A percentile compares a stretch with the other conserved stretches of the same genome.
Conservation (phyloP, 73 alveolate genomes). For the Paramecium sexaurelia region DNA sequence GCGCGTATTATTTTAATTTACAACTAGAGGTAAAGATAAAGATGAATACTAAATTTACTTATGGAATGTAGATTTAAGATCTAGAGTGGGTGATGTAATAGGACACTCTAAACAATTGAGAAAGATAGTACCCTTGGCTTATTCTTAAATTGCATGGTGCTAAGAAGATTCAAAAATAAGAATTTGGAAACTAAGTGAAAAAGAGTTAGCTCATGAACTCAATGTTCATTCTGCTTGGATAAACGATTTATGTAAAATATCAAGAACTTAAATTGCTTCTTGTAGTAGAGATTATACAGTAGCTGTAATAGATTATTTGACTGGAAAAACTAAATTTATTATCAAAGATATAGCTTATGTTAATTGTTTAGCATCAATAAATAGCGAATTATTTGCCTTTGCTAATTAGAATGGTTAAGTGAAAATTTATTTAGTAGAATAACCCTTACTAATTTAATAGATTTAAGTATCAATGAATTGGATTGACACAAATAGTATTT, state of each 20-base stretch:
- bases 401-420: slow-evolving; percentile 48
- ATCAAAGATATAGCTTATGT: slow-evolving; percentile 45
- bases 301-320: slow-evolving; percentile 17
- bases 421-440: slow-evolving; percentile 12
- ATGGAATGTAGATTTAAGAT: slow-evolving; percentile 49
- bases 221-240: slow-evolving; percentile 58
- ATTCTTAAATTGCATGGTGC: slow-evolving; percentile 43
- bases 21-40: neutral
- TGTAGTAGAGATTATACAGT: slow-evolving; percentile 61
- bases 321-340: slow-evolving; percentile 19
- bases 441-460: neutral
- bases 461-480: neutral
- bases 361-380: slow-evolving; percentile 14
- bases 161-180: slow-evolving; percentile 48
- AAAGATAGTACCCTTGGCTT: neutral
- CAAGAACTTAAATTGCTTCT: slow-evolving; percentile 25
- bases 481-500: slow-evolving; percentile 30
- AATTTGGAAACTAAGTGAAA: slow-evolving; percentile 45
- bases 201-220: neutral
- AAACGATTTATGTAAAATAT: slow-evolving; percentile 30
- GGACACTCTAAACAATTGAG: slow-evolving; percentile 44
- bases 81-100: slow-evolving; percentile 42
- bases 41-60: slow-evolving; percentile 48
- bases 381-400: slow-evolving; percentile 21
- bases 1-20: neutral